Evolutionary conservation across 371 early-diverging fungal species (phyloP).

Genomic region (Parasitella parasitica): DNA sequence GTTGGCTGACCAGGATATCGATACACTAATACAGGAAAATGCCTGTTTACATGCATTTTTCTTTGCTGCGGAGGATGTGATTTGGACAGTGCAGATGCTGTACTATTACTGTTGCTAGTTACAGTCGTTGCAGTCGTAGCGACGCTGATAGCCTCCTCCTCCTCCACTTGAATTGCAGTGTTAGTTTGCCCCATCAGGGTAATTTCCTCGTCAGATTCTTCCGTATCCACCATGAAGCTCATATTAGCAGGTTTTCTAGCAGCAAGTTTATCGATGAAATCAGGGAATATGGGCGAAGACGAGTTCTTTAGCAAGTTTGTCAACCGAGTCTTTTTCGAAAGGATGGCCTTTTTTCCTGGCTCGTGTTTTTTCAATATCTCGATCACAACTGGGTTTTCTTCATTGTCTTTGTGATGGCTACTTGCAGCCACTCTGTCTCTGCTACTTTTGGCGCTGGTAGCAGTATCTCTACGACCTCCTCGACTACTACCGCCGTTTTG

Average conservation of each 20-base stretch:
- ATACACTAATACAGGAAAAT: constrained; percentile 20
- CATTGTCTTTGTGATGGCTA: not conserved
- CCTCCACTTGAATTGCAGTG: not conserved
- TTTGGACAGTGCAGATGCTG: not conserved
- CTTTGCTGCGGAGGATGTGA: not conserved
- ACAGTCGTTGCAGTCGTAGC: not conserved
- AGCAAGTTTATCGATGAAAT: constrained; percentile 22
- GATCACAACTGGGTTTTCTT: not conserved
- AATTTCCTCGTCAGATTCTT: constrained; percentile 13
- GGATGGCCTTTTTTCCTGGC: not conserved
- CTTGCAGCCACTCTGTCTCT: not conserved
- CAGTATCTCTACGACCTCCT: not conserved
- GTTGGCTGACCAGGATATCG: constrained; percentile 12
- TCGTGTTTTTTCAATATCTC: constrained; percentile 15
- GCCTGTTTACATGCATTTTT: constrained; percentile 5
- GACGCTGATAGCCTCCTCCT: not conserved
- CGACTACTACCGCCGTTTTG: not conserved
- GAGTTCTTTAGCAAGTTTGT: constrained; percentile 18
- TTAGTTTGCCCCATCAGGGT: not conserved
- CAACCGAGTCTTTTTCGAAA: constrained; percentile 2
- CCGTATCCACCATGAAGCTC: constrained; percentile 34
- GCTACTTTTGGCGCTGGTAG: not conserved
- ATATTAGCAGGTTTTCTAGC: constrained; percentile 29
- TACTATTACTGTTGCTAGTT: not conserved
- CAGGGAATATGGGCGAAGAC: constrained; percentile 29